Base-by-base conservation (phyloP, 2,329 filamentous ascomycete species). In the Aspergillus pseudoviridinutans region DNA sequence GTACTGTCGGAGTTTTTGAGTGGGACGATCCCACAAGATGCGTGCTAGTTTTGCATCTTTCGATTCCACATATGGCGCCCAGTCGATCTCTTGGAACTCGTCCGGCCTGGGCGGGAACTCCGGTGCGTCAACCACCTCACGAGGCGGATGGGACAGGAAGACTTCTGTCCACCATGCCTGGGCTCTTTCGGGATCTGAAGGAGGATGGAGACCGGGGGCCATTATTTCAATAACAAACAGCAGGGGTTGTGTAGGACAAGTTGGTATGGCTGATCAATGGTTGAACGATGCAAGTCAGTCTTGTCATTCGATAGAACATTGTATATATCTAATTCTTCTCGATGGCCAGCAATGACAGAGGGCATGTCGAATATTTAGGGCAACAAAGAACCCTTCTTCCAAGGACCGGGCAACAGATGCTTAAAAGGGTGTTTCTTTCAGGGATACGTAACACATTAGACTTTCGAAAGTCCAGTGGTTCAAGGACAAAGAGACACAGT, bases 11-110 rank as follows among this genome's bases (percentile, higher is more conserved):
- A 47, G 20, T 27, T 22, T 7, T 14, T 52, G 25, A 38, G 73
- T 67, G 4, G 69, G 69, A 7, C 61, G 50, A 2, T 44, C 58
- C 72, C 71, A 74, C 8, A 70, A 53, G 25, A 54, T 59, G 52
- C 66, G 68, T 3, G 72, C 71, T 38, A 67, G 53, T 25, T 57
- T 60, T 51, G 66, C 66, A 56, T 71, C 61, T 42, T 58, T 57
- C 20, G 56, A 55, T n/a, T 49, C 60, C 24, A 68, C 60, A 28
- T 61, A 60, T 14, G 63, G 64, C 14, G 59, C 66, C 62, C 70
- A 69, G 46, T 67, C 50, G 7, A 72, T 62, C 28, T 65, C 60
- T 28, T 71, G 58, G 44, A 67, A 68, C 12, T 70, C n/a, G 41
- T 66, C 49, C 38, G 71, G 66, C n/a, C 62, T 57, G n/a, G 59